Conservation (phyloP, 2,329 filamentous ascomycete genomes). For the Neonectria faginata region DNA sequence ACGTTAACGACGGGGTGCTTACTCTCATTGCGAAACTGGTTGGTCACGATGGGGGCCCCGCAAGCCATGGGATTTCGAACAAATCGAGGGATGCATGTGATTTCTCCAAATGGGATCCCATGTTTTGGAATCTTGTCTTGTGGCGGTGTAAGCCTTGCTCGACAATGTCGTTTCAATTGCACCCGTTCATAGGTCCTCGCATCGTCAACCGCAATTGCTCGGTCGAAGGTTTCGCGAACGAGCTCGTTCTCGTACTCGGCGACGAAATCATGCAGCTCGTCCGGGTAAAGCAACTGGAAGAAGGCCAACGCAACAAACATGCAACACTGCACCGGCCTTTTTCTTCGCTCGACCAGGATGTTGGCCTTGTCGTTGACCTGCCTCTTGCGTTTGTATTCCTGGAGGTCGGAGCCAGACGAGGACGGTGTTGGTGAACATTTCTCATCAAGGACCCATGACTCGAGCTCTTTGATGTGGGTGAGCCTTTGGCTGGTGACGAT, state of each 20-base stretch:
- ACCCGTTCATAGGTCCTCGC: conserved; percentile 31
- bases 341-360: conserved; percentile 26
- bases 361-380: conserved; percentile 29
- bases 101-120: conserved; percentile 23
- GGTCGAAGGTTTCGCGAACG: conserved; percentile 29
- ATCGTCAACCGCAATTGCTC: conserved; percentile 33
- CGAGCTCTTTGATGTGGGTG: conserved; percentile 30
- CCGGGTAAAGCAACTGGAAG: conserved; percentile 29
- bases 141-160: conserved; percentile 30
- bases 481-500: conserved; percentile 30
- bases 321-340: conserved; percentile 35
- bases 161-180: conserved; percentile 32
- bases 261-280: conserved; percentile 32
- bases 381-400: conserved; percentile 26
- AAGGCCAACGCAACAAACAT: conserved; percentile 32
- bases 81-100: conserved; percentile 26
- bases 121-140: conserved; percentile 26
- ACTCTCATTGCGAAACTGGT: conserved; percentile 28
- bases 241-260: conserved; percentile 37
- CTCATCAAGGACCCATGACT: conserved; percentile 25
- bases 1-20: conserved; percentile 10
- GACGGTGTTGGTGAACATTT: conserved; percentile 14
- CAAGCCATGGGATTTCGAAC: conserved; percentile 31
- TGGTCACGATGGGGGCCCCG: conserved; percentile 33
- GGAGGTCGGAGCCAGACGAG: conserved; percentile 7